Evolutionary conservation across 2,329 filamentous ascomycete species (phyloP).

Genomic region (Venturia pyrina): DNA sequence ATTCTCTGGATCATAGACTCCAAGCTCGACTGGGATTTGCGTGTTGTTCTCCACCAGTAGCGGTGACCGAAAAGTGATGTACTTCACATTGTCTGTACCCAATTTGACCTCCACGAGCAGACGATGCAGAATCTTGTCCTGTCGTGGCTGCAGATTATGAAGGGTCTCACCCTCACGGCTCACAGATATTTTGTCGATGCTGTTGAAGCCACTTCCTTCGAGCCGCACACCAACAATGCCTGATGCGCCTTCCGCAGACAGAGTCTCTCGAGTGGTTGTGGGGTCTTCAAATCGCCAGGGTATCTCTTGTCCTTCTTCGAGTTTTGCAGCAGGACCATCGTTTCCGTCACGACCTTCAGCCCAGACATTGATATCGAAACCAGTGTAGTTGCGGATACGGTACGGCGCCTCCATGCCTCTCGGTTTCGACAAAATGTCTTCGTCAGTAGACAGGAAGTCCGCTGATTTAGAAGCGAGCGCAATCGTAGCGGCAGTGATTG

Average conservation of each 20-base stretch:
- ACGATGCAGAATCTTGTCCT: conserved; percentile 75
- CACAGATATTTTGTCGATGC: conserved; percentile 75
- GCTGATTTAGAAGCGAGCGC: conserved; percentile 88
- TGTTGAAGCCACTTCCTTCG: conserved; percentile 89
- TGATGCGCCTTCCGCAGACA: conserved; percentile 72
- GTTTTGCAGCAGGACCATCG: conserved; percentile 60
- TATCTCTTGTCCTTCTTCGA: conserved; percentile 80
- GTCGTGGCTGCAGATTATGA: conserved; percentile 80
- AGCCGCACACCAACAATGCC: conserved; percentile 74
- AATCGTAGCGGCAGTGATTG: conserved; percentile 86
- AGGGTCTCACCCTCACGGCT: conserved; percentile 90
- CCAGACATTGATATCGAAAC: conserved; percentile 79
- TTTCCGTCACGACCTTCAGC: conserved; percentile 64
- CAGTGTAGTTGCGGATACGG: conserved; percentile 87
- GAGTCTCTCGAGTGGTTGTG: conserved; percentile 87
- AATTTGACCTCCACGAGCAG: conserved; percentile 86
- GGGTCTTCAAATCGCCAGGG: conserved; percentile 97
- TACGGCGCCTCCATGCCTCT: conserved; percentile 87
- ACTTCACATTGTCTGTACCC: conserved; percentile 93
- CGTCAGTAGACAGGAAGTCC: conserved; percentile 75
- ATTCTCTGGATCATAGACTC: conserved; percentile 77
- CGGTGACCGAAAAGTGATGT: conserved; percentile 89
- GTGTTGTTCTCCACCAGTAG: conserved; percentile 91
- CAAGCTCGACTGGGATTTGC: conserved; percentile 88
- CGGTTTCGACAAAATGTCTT: conserved; percentile 89